phyloP scores from a whole-genome alignment of 495 filamentous ascomycete genomes.

The Eremomyces bilateralis region DNA sequence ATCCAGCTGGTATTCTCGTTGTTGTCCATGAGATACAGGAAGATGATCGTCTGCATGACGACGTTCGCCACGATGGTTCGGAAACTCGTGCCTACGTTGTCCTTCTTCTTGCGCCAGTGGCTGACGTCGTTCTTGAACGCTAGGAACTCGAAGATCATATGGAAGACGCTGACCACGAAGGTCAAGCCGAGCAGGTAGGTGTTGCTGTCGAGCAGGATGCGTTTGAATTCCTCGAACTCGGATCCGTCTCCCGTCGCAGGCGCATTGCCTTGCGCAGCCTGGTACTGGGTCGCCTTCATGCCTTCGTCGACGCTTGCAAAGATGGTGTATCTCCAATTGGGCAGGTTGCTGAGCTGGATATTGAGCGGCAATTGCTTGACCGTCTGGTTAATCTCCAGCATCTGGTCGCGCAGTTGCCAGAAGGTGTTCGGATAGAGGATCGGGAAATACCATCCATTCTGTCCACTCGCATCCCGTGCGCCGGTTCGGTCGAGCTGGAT shows the following conservation, averaged over 20 bases:
- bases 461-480: constrained; percentile 55
- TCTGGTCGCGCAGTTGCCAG: constrained; percentile 83
- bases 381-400: constrained; percentile 83
- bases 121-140: constrained; percentile 95
- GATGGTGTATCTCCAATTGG: constrained; percentile 79
- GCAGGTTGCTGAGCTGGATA: constrained; percentile 60
- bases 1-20: constrained; percentile 96
- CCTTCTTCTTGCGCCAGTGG: constrained; percentile 98
- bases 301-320: constrained; percentile 70
- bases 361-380: constrained; percentile 64
- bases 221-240: constrained; percentile 92
- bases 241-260: constrained; percentile 49
- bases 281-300: constrained; percentile 51
- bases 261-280: constrained; percentile 41
- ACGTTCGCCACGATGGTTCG: constrained; percentile 93
- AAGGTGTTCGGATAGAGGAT: constrained; percentile 85
- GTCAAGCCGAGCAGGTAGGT: constrained; percentile 74
- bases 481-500: constrained; percentile 52
- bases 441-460: constrained; percentile 95
- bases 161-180: constrained; percentile 59
- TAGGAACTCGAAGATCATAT: constrained; percentile 88
- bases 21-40: constrained; percentile 96
- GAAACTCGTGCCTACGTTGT: constrained; percentile 86
- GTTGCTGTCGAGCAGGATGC: constrained; percentile 84
- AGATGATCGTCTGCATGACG: constrained; percentile 91